Conservation (phyloP, 768 basidiomycete species). For the Coprinopsis sp. region DNA sequence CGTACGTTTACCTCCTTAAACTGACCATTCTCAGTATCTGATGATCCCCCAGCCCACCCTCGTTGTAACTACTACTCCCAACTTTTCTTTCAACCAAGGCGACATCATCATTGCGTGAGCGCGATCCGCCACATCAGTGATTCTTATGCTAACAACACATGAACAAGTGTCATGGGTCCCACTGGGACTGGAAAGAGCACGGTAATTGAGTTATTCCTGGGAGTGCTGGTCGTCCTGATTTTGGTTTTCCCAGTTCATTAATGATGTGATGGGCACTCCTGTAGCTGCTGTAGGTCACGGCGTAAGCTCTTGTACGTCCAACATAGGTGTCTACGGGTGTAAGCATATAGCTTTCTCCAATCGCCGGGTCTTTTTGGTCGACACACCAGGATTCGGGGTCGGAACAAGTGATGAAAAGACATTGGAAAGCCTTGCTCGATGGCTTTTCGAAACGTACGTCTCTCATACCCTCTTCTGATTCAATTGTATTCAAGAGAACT, state of each 20-base stretch:
- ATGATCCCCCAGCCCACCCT: too few species aligned
- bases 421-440: too few species aligned
- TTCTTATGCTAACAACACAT: background rate
- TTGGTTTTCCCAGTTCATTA: conserved; percentile 20
- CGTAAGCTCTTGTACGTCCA: conserved; percentile 20
- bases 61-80: too few species aligned
- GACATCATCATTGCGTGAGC: conserved; percentile 18
- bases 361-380: conserved; percentile 22
- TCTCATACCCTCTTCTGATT: too few species aligned
- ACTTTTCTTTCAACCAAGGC: background rate
- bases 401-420: too few species aligned
- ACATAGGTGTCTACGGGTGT: conserved; percentile 16
- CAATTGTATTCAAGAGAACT: too few species aligned
- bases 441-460: too few species aligned
- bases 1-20: too few species aligned
- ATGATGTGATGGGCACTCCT: conserved; percentile 15
- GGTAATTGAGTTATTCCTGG: conserved; percentile 8
- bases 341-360: conserved; percentile 8
- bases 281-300: conserved; percentile 18
- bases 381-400: conserved; percentile 30
- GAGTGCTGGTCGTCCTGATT: background rate
- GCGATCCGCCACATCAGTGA: background rate
- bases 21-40: too few species aligned
- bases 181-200: conserved; percentile 23
- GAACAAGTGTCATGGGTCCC: conserved; percentile 21